phyloP scores from a whole-genome alignment of 306 rosid species.

The Lagenaria siceraria region DNA sequence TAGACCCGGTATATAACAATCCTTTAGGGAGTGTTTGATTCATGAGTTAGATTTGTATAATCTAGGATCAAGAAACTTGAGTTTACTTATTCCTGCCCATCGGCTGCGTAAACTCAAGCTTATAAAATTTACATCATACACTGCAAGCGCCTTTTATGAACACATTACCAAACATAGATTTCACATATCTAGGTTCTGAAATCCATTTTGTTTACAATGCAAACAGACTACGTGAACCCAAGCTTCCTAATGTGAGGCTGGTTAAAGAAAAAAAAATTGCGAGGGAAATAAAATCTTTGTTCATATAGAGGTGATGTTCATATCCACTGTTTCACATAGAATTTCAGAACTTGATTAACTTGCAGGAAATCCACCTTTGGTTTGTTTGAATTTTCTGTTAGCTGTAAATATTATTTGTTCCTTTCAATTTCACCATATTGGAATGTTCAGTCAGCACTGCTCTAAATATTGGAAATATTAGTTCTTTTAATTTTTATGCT shows the following conservation, averaged over 20 bases:
- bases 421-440: background rate
- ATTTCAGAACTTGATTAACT: background rate
- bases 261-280: background rate
- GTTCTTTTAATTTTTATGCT: background rate
- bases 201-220: background rate
- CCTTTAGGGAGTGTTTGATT: background rate
- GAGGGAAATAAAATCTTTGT: background rate
- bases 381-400: background rate
- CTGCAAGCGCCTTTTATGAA: background rate
- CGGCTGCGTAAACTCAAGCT: background rate
- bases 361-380: background rate
- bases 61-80: background rate
- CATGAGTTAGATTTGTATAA: no score
- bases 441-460: background rate
- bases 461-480: background rate
- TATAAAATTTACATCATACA: background rate
- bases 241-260: background rate
- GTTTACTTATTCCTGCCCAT: background rate
- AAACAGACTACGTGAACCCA: background rate
- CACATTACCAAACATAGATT: background rate
- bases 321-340: background rate
- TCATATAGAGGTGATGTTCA: background rate
- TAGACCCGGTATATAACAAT: background rate
- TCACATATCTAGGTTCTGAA: background rate
- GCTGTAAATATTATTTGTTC: background rate